These are phyloP conservation scores for Mortierella sp. DNA, from an alignment of 371 early-diverging fungal genomes.

Conservation along the genomic window DNA sequence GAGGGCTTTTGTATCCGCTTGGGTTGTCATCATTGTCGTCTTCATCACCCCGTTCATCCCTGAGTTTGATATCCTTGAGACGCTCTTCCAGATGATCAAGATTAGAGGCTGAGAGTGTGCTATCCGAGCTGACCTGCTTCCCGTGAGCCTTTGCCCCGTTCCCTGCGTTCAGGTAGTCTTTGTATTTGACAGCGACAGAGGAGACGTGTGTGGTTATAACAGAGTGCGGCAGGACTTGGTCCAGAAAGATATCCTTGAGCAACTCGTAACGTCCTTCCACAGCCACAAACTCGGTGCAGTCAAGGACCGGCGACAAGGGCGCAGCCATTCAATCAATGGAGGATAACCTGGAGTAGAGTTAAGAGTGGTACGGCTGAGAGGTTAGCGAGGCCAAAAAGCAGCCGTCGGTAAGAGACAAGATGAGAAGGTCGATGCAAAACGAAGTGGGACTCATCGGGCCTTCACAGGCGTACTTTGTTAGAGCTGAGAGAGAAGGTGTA, in stretches of 20 bases:
- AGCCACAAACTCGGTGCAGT: conserved; percentile 58
- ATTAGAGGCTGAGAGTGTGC: conserved; percentile 38
- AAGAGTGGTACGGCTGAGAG: no score
- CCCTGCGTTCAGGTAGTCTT: conserved; percentile 52
- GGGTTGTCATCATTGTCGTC: conserved; percentile 32
- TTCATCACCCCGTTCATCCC: conserved; percentile 23
- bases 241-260: conserved; percentile 62
- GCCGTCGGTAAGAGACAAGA: no score
- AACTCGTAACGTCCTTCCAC: conserved; percentile 67
- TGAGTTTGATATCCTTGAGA: conserved; percentile 56
- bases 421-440: no score
- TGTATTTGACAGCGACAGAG: conserved; percentile 71
- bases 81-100: conserved; percentile 36
- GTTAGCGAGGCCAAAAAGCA: no score
- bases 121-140: conserved; percentile 44
- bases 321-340: conserved; percentile 33
- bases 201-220: conserved; percentile 65
- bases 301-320: conserved; percentile 37
- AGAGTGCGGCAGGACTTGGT: conserved; percentile 60
- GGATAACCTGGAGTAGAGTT: no score
- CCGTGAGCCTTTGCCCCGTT: conserved; percentile 20
- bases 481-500: no score
- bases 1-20: conserved; percentile 18
- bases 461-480: no score
- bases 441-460: no score